These are phyloP conservation scores for Naganishia kalamii DNA, from an alignment of 768 basidiomycete genomes.

Conservation along the genomic window DNA sequence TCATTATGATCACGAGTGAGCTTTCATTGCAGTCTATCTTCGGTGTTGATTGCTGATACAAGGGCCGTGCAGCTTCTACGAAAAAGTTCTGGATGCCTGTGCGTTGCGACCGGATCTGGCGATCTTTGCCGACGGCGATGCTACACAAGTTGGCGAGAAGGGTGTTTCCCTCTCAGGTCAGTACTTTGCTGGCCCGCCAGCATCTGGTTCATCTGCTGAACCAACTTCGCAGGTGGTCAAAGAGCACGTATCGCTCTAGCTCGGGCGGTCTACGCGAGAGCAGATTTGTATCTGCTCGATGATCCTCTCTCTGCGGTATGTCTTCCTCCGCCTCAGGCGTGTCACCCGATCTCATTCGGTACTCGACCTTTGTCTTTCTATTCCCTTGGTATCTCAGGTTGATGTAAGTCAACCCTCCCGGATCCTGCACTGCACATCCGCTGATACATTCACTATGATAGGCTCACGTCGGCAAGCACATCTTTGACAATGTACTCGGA, in stretches of 20 bases:
- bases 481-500: slow-evolving; percentile 73
- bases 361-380: slow-evolving; percentile 48
- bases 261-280: slow-evolving; percentile 81
- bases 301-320: slow-evolving; percentile 73
- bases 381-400: slow-evolving; percentile 1
- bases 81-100: slow-evolving; percentile 57
- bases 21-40: not conserved
- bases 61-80: slow-evolving; percentile 30
- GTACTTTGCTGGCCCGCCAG: slow-evolving; percentile 54
- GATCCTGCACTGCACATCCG: not conserved
- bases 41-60: not conserved
- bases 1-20: slow-evolving; percentile 59
- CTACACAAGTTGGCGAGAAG: slow-evolving; percentile 48
- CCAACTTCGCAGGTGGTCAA: slow-evolving; percentile 39
- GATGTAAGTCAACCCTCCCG: not conserved
- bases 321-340: slow-evolving; percentile 43
- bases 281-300: slow-evolving; percentile 84
- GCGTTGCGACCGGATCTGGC: slow-evolving; percentile 75
- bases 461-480: slow-evolving; percentile 38
- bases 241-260: slow-evolving; percentile 52
- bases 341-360: slow-evolving; percentile 78
- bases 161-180: slow-evolving; percentile 46
- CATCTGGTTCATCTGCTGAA: slow-evolving; percentile 33
- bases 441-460: not conserved
- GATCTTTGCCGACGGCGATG: slow-evolving; percentile 70